Evolutionary conservation across 106 monocot genomes (phyloP).

Genomic region (Dendrobium huoshanense): DNA sequence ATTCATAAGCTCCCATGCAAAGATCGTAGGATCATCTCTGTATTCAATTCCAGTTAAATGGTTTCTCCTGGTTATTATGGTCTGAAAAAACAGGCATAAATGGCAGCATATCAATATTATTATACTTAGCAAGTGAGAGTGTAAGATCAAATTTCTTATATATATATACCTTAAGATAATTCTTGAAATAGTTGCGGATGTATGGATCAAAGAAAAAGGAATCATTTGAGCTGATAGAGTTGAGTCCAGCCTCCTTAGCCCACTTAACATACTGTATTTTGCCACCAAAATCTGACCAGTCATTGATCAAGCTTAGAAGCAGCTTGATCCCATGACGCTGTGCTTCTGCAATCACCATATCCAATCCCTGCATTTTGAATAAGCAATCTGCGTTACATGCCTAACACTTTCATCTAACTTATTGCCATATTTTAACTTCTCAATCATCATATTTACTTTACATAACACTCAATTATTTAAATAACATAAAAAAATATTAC

Average conservation of each 20-base stretch:
- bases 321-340: conserved; percentile 31
- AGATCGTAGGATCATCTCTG: conserved; percentile 26
- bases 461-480: too few relatives aligned
- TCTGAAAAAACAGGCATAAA: not conserved
- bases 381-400: too few relatives aligned
- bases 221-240: not conserved
- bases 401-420: too few relatives aligned
- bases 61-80: conserved; percentile 13
- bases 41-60: conserved; percentile 11
- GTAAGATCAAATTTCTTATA: too few relatives aligned
- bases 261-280: conserved; percentile 57
- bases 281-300: conserved; percentile 58
- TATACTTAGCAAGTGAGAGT: not conserved
- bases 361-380: conserved; percentile 26
- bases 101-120: not conserved
- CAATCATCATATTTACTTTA: too few relatives aligned
- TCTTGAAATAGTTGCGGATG: not conserved
- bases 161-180: not conserved
- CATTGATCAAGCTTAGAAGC: conserved; percentile 55
- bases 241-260: conserved; percentile 10
- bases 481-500: too few relatives aligned
- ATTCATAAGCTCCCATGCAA: conserved; percentile 30
- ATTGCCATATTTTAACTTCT: too few relatives aligned
- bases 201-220: not conserved
- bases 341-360: conserved; percentile 57